These are phyloP conservation scores for Cyberlindnera bimundalis DNA, from an alignment of 805 yeast species.

Conservation along the genomic window DNA sequence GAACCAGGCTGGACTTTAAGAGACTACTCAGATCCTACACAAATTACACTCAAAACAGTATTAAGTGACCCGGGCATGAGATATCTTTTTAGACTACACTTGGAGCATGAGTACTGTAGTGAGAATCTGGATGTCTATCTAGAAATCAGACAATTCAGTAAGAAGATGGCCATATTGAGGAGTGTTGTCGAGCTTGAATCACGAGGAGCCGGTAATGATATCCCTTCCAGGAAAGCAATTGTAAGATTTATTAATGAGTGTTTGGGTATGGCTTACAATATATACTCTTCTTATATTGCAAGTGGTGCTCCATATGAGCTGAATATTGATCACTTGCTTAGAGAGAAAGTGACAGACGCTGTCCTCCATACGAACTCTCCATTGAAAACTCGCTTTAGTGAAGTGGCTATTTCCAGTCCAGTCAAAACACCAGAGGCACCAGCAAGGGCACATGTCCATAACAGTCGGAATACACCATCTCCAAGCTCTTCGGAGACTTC, in stretches of 20 bases:
- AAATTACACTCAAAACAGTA: conserved; percentile 34
- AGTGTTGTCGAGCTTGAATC: conserved; percentile 34
- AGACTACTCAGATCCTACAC: conserved; percentile 1
- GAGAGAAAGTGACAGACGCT: conserved; percentile 40
- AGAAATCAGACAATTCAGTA: conserved; percentile 52
- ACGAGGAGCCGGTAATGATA: background rate
- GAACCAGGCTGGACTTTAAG: background rate
- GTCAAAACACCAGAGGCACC: conserved; percentile 3
- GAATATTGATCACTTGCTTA: conserved; percentile 57
- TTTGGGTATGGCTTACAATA: conserved; percentile 56
- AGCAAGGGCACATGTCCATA: conserved; percentile 3
- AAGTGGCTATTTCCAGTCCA: background rate
- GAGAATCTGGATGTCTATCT: conserved; percentile 75
- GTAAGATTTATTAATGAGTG: conserved; percentile 49
- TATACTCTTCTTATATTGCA: conserved; percentile 63
- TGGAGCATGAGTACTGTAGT: conserved; percentile 60
- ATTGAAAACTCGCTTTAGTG: conserved; percentile 17
- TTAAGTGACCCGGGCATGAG: conserved; percentile 74
- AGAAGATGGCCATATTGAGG: conserved; percentile 41
- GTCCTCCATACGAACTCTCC: conserved; percentile 40
- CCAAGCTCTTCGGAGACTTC: background rate
- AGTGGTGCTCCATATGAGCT: conserved; percentile 65
- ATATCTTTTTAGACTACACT: conserved; percentile 61
- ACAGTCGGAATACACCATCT: background rate
- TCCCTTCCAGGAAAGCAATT: conserved; percentile 28